Base-by-base conservation (phyloP, 2,329 filamentous ascomycete species). In the Alternaria rosae region DNA sequence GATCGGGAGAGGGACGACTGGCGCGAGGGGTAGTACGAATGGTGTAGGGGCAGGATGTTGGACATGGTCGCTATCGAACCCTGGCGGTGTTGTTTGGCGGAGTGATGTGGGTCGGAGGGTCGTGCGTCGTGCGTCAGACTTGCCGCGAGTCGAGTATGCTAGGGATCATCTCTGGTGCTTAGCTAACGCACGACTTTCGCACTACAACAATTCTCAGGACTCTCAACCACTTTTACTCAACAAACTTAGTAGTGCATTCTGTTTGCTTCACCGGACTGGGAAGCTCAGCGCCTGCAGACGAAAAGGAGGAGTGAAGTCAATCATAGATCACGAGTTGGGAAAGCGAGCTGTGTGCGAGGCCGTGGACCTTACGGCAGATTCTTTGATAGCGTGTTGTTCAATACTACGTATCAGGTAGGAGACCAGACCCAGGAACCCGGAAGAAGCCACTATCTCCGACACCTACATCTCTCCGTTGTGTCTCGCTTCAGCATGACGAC, bases 41-140 rank as follows among this genome's bases (percentile, higher is more conserved):
- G 38, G 61, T 68, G 65, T 28, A 70, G 54, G 17, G 72, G 69
- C n/a, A 70, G 65, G 26, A 69, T 67, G 54, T 64, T 64, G 58
- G 70, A 69, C 68, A 72, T 73, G 63, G 42, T 58, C 23, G 62
- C 64, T 62, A 59, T 62, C 32, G 50, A 53, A 44, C 51, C 47
- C 55, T 53, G 43, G 54, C 56, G 38, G 32, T 48, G 61, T 51
- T 48, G 54, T 59, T 59, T 60, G 65, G 70, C 61, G 65, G 64
- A 65, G 64, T 55, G 57, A 57, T 64, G 68, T 69, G 67, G 70
- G 67, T 67, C 67, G 42, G 54, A 48, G 63, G 68, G 61, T 58
- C 67, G 70, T 69, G 70, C 67, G 59, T 47, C 52, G 56, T 44
- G 54, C 62, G 62, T 63, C 52, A 54, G 59, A 50, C 26, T 25